Base-by-base conservation (phyloP, 2,329 filamentous ascomycete genomes). In the Coniochaeta sp. region DNA sequence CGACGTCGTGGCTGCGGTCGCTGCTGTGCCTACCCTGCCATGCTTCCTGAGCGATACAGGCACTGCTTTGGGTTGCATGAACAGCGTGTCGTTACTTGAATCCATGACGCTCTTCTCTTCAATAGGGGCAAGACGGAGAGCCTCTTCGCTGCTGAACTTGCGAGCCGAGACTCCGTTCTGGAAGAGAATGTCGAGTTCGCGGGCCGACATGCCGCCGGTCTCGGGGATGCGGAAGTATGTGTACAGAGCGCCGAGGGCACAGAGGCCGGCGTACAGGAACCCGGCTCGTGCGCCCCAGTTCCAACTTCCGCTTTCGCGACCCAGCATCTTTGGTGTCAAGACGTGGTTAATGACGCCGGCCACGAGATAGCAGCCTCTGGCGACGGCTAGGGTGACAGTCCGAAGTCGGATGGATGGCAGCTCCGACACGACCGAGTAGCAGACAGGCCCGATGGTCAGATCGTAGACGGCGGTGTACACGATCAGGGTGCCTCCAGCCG, bases 161-260 rank as follows among this genome's bases (percentile, higher is more conserved):
- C 63, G 58, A 12, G 65, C 61, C 19, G 61, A 59, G 8, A 63
- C 61, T 40, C 60, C 58, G 52, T 61, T 59, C 59, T 67, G 62
- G 61, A 68, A 68, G 34, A 67, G 61, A 54, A 67, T 63, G 54
- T 67, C 66, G 14, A 68, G 62, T 36, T 61, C 62, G 22, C 65
- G 65, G 32, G 63, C 62, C 30, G 65, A 65, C 47, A 67, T 60
- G 54, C 57, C 64, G 30, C 63, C 61, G 26, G 65, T 66, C 59
- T 67, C 65, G 4, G 66, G 66, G 17, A 68, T 59, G 55, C 65
- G 64, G 54, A 63, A 64, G 40, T 55, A 68, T 1, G 65, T 66
- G 60, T 67, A 68, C 14, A 64, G 26, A 62, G 74, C 65, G 32
- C 77, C 75, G 50, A 81, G 68, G 62, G 79, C 72, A 72, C 77